These are phyloP conservation scores for Anthracocystis walkeri DNA, from an alignment of 1,284 basidiomycete species.

Conservation along the genomic window DNA sequence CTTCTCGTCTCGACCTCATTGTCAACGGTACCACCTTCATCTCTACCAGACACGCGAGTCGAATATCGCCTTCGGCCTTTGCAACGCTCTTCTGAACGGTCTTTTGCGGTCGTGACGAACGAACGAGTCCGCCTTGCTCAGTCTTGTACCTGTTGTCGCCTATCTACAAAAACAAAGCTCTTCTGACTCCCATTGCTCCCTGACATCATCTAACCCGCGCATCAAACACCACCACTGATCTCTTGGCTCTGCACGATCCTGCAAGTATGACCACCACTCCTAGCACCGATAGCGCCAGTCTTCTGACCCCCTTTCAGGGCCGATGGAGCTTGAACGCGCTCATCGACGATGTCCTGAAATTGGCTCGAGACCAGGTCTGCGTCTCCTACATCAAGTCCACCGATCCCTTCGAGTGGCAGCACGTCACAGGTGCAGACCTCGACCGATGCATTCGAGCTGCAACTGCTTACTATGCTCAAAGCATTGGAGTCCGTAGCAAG, in stretches of 20 bases:
- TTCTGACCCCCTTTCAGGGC: slow-evolving; percentile 28
- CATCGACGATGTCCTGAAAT: slow-evolving; percentile 24
- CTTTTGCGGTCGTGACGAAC: too few species aligned
- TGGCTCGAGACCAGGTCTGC: slow-evolving; percentile 9
- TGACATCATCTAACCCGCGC: too few species aligned
- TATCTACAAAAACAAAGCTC: neutral
- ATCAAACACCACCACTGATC: neutral
- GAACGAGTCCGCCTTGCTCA: too few species aligned
- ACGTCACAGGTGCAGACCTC: slow-evolving; percentile 23
- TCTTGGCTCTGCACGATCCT: too few species aligned
- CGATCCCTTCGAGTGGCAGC: slow-evolving; percentile 42
- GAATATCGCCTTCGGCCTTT: too few species aligned
- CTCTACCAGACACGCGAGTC: too few species aligned
- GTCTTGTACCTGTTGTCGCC: too few species aligned
- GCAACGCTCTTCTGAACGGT: too few species aligned
- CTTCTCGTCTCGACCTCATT: too few species aligned
- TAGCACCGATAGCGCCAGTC: slow-evolving; percentile 20
- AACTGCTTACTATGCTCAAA: slow-evolving; percentile 33
- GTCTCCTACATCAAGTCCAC: slow-evolving; percentile 34
- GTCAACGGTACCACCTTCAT: too few species aligned
- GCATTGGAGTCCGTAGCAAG: slow-evolving; percentile 14
- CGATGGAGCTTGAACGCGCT: slow-evolving; percentile 36
- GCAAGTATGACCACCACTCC: slow-evolving; percentile 14
- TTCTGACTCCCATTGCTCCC: neutral
- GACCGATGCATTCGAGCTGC: slow-evolving; percentile 34